Base-by-base conservation (phyloP, 805 yeast species). In the Wickerhamiella bombiphila region DNA sequence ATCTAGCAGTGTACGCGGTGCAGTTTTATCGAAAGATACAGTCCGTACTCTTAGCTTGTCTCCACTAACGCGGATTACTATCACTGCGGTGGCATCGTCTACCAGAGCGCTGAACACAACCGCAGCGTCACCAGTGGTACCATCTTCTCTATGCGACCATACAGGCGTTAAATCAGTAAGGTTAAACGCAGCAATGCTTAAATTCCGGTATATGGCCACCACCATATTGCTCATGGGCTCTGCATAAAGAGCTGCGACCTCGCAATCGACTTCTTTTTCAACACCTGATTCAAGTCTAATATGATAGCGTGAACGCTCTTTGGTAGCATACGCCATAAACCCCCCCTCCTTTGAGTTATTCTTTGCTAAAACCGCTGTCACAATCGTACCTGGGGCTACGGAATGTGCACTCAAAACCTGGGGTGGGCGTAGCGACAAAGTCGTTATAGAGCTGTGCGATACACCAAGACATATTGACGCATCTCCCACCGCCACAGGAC, bases 361-460 rank as follows among this genome's bases (percentile, higher is more conserved):
- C 4, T 29, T 11, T 7, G 34, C 37, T 3, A 38, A 22, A n/a
- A 53, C 36, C 3, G 57, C 52, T 1, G 57, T 46, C 13, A 57
- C 42, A 3, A 31, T 28, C 8, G 52, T 50, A 11, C 49, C 53
- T 3, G 61, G 60, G 2, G 62, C 47, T 3, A 58, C 49, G 6
- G 60, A 47, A 30, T 49, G 50, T 1, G 61, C 51, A 43, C 57
- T 49, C 17, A 49, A 37, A 11, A 54, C 48, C 29, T 50, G 55
- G 6, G 63, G 61, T 16, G 63, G 63, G 6, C 43, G 38, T 14
- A 57, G 38, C 2, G 50, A 34, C 26, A 53, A 48, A 18, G 47
- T 41, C 19, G 48, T 41, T 8, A 58, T 38, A 7, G 57, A 52
- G 34, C 56, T 45, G 22, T 50, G 51, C 3, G 60, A 52, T 15